These are phyloP conservation scores for Teunomyces tritomae DNA, from an alignment of 805 yeast species.

Conservation along the genomic window DNA sequence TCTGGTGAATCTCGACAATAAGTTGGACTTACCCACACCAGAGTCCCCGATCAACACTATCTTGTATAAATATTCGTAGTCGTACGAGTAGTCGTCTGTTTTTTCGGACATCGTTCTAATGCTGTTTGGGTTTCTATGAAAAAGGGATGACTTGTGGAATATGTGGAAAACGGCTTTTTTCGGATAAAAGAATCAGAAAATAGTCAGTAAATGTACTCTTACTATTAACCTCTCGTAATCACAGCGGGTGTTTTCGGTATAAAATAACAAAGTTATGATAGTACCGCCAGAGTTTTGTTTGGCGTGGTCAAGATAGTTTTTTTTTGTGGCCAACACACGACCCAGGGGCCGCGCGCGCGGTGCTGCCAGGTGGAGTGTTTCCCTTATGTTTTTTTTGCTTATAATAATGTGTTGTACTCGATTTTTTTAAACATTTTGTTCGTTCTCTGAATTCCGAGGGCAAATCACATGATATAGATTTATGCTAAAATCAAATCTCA, in stretches of 20 bases:
- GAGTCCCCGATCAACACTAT: conserved; percentile 96
- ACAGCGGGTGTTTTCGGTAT: not conserved
- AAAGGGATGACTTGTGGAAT: not conserved
- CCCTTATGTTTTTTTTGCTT: not conserved
- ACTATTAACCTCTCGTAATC: not conserved
- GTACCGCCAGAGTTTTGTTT: not conserved
- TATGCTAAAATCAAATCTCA: too few relatives aligned
- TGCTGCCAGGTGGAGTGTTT: not conserved
- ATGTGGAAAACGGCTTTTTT: not conserved
- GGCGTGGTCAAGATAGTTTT: conserved; percentile 1
- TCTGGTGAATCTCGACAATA: conserved; percentile 88
- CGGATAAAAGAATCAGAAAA: not conserved
- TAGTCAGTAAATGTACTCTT: not conserved
- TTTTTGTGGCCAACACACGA: conserved; percentile 1
- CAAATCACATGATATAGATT: too few relatives aligned
- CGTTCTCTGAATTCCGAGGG: too few relatives aligned
- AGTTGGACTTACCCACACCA: conserved; percentile 94
- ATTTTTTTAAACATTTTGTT: too few relatives aligned
- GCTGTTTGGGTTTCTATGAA: conserved; percentile 1
- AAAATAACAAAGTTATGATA: not conserved
- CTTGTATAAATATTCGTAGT: conserved; percentile 91
- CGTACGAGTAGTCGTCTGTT: conserved; percentile 50
- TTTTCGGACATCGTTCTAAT: conserved; percentile 33
- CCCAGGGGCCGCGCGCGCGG: not conserved
- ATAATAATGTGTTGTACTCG: too few relatives aligned